Base-by-base conservation (phyloP, 75 land plant species). In the Selaginella tamariscina region DNA sequence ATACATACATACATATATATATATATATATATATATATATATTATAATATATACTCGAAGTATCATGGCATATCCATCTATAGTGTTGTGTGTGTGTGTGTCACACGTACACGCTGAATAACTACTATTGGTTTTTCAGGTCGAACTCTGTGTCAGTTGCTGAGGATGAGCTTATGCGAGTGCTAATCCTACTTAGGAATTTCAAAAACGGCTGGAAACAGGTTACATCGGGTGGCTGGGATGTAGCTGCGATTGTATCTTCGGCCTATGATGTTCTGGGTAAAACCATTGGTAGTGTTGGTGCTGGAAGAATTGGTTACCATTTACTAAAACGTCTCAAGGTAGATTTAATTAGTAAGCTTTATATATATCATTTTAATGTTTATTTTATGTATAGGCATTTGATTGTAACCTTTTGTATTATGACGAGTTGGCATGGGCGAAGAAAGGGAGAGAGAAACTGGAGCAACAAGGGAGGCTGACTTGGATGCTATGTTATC, bases 91-190 rank as follows among this genome's bases (percentile, higher is more conserved):
- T n/a, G n/a, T n/a, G n/a, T n/a, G n/a, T n/a, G n/a, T n/a, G n/a
- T n/a, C n/a, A n/a, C n/a, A n/a, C n/a, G n/a, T n/a, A n/a, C n/a
- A n/a, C n/a, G n/a, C 49, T 5, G 49, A 5, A 5, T 39, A 5
- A 5, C 11, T 15, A 39, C 15, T 39, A 15, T 5, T 15, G 49
- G 15, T 39, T 15, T 39, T 15, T 15, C 74, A 79, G 89, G 56
- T 85, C 88, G 77, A 92, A 92, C 74, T 74, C 74, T 0, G 86
- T 89, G 0, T 88, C 92, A 0, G 92, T 91, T 49, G 97, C 97
- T 21, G 97, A 91, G 70, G 97, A 91, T 73, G 92, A 91, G 80
- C 84, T 91, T 21, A 84, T 91, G 87, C 83, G 93, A 33, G 80
- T 91, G 30, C 87, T 91, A 60, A 84, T 88, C 59, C 85, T 88